Conservation (phyloP, 1,139 yeast genomes). For the Yamadazyma jaroonii region DNA sequence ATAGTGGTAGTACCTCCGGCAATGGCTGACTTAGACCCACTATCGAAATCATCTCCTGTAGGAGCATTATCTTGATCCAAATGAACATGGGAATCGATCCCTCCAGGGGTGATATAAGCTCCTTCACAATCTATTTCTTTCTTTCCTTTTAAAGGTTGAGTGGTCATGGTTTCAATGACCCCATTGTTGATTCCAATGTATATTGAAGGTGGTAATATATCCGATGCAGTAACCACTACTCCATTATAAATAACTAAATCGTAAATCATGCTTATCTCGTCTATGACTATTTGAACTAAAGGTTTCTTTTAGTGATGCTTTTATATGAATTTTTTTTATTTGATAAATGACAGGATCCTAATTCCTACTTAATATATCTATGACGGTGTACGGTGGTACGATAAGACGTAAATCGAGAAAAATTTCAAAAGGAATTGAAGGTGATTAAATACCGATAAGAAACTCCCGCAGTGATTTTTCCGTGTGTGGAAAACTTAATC, state of each 20-base stretch:
- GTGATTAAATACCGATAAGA: too few species aligned
- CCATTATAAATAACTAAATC: slow-evolving; percentile 33
- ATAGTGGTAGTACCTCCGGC: slow-evolving; percentile 53
- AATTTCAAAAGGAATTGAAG: too few species aligned
- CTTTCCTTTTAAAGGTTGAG: slow-evolving; percentile 25
- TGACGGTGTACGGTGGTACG: too few species aligned
- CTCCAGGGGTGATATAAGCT: slow-evolving; percentile 45
- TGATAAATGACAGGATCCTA: slow-evolving; percentile 27
- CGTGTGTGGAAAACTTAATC: neutral
- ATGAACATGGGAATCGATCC: slow-evolving; percentile 60
- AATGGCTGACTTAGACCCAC: slow-evolving; percentile 81
- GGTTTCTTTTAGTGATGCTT: too few species aligned
- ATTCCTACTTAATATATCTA: neutral
- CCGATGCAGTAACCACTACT: slow-evolving; percentile 33
- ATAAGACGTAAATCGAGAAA: too few species aligned
- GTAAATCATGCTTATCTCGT: slow-evolving; percentile 4
- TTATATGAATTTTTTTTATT: too few species aligned
- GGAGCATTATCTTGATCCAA: slow-evolving; percentile 84
- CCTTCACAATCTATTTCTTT: slow-evolving; percentile 44
- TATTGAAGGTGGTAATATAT: slow-evolving; percentile 27
- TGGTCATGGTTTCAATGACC: slow-evolving; percentile 33
- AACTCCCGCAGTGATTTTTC: neutral
- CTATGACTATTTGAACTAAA: too few species aligned
- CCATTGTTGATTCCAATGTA: slow-evolving; percentile 39
- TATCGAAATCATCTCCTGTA: slow-evolving; percentile 84